Percentiles rank a stretch among this genome's conserved stretches.
phyloP scores from a whole-genome alignment of 441 rosid genomes.

The Gossypium davidsonii region DNA sequence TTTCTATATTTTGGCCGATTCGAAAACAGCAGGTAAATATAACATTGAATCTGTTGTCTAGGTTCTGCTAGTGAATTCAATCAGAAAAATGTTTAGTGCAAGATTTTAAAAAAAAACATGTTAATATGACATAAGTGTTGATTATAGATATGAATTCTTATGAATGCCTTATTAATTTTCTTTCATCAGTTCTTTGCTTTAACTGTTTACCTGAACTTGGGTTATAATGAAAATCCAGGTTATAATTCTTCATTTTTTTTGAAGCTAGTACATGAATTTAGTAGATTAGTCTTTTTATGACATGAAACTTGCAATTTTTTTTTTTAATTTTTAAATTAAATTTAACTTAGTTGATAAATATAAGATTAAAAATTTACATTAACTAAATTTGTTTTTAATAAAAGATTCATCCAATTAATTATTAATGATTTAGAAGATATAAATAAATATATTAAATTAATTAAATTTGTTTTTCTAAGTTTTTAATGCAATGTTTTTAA shows the following conservation, averaged over 20 bases:
- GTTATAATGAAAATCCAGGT: no score
- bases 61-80: slow-evolving; percentile 6
- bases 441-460: no score
- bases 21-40: slow-evolving; percentile 8
- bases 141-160: not conserved
- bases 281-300: no score
- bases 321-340: no score
- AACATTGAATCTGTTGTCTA: slow-evolving; percentile 20
- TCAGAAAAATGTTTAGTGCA: not conserved
- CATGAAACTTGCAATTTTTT: no score
- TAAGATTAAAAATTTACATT: no score
- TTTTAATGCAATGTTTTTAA: no score
- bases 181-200: not conserved
- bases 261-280: no score
- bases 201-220: not conserved
- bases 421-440: no score
- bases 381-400: no score
- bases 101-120: not conserved
- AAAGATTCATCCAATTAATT: not conserved
- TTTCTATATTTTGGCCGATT: not conserved
- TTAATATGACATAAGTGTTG: not conserved
- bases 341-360: no score
- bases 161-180: not conserved
- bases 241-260: no score
- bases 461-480: not conserved